A percentile compares a stretch with the other conserved stretches of the same genome.
Conservation (phyloP, 2,329 filamentous ascomycete species). For the Verticillium alfalfae region DNA sequence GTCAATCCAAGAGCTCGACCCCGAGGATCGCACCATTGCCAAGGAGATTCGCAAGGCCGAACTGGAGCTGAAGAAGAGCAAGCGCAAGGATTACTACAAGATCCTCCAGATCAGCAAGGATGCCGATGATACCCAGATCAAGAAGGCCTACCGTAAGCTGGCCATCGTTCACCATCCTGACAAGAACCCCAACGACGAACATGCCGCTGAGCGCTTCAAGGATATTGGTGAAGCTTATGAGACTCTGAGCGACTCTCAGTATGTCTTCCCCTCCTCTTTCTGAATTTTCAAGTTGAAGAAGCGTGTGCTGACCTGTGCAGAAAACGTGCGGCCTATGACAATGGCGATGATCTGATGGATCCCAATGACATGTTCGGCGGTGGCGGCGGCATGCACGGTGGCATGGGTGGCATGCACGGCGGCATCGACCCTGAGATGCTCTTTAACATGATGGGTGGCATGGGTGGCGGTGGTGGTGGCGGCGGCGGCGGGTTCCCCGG, state of each 20-base stretch:
- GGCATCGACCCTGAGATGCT: constrained; percentile 73
- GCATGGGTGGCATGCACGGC: constrained; percentile 60
- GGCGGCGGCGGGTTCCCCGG: constrained; percentile 28
- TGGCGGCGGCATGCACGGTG: constrained; percentile 51
- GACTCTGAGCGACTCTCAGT: constrained; percentile 88
- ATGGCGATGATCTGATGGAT: constrained; percentile 85
- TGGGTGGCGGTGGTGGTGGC: constrained; percentile 49
- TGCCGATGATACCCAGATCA: constrained; percentile 78
- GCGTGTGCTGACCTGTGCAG: constrained; percentile 39
- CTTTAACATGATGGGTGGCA: constrained; percentile 77
- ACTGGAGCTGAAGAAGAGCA: constrained; percentile 94
- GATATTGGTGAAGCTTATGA: constrained; percentile 97
- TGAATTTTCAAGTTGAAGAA: background rate
- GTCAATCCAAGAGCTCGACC: constrained; percentile 74
- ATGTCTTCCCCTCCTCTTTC: constrained; percentile 35
- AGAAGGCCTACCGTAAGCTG: constrained; percentile 93
- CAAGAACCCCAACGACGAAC: constrained; percentile 86
- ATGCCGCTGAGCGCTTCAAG: constrained; percentile 90
- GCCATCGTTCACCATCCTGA: constrained; percentile 94
- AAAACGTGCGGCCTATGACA: constrained; percentile 87
- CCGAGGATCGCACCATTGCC: constrained; percentile 70
- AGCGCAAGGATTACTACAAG: constrained; percentile 98
- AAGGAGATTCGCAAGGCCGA: constrained; percentile 89
- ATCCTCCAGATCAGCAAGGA: constrained; percentile 86
- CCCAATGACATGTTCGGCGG: constrained; percentile 77